Conservation (phyloP, 495 filamentous ascomycete species). For the Aspergillus wentii region DNA sequence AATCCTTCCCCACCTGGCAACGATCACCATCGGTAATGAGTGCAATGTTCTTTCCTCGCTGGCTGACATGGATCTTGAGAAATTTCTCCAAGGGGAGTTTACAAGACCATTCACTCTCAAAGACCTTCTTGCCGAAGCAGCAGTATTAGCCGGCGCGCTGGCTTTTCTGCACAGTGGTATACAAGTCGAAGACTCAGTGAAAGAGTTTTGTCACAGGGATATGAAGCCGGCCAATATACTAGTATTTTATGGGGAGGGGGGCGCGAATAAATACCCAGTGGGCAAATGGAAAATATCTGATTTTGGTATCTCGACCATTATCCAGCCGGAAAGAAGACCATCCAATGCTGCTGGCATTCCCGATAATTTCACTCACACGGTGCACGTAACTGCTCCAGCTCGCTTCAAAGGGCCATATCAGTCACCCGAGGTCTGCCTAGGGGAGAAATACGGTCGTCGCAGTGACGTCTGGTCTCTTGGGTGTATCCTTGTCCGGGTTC, state of each 20-base stretch:
- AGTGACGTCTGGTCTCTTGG: conserved; percentile 20
- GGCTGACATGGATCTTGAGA: conserved; percentile 11
- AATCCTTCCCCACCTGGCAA: conserved; percentile 7
- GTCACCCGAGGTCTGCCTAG: conserved; percentile 9
- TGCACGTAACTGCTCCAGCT: neutral
- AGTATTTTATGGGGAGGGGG: conserved; percentile 5
- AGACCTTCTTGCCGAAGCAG: conserved; percentile 4
- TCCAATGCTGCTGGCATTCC: neutral
- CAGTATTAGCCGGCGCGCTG: conserved; percentile 14
- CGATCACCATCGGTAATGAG: conserved; percentile 7
- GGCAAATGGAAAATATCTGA: conserved; percentile 24
- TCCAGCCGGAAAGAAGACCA: neutral
- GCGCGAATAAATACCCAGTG: neutral
- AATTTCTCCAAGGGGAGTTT: conserved; percentile 2
- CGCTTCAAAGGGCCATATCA: conserved; percentile 8
- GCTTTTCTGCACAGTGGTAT: conserved; percentile 10
- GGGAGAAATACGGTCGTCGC: conserved; percentile 2
- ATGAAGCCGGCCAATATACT: conserved; percentile 22
- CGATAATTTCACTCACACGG: neutral
- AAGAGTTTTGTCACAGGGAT: conserved; percentile 15
- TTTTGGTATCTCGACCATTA: conserved; percentile 19
- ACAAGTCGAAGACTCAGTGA: neutral
- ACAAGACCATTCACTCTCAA: neutral
- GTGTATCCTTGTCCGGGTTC: conserved; percentile 11
- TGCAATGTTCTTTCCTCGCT: conserved; percentile 10